Percentiles rank a stretch among this genome's conserved stretches.
Conservation (phyloP, 495 filamentous ascomycete species). For the Hypoxylon cercidicola region DNA sequence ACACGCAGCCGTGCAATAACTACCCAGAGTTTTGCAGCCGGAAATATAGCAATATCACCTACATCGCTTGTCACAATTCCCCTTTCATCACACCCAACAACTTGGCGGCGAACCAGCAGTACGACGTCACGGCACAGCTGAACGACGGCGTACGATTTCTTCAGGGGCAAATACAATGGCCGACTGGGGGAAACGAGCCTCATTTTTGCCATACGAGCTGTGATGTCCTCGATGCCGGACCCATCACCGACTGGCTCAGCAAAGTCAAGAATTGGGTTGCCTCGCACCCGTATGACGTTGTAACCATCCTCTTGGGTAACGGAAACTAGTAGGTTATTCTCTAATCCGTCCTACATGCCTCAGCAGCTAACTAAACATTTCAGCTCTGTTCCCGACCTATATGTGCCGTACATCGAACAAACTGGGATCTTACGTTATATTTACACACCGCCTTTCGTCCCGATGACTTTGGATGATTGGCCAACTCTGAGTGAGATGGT, state of each 20-base stretch:
- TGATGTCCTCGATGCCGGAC: conserved; percentile 80
- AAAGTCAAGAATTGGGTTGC: conserved; percentile 78
- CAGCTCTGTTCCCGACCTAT: conserved; percentile 53
- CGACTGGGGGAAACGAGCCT: conserved; percentile 53
- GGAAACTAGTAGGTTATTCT: conserved; percentile 69
- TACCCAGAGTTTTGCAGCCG: conserved; percentile 85
- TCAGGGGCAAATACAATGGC: conserved; percentile 77
- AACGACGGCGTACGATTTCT: conserved; percentile 92
- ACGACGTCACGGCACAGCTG: conserved; percentile 76
- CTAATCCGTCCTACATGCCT: conserved; percentile 57
- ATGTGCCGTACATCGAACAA: conserved; percentile 64
- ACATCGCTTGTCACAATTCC: conserved; percentile 87
- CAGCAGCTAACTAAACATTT: conserved; percentile 15
- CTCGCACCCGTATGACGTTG: conserved; percentile 83
- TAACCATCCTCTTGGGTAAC: conserved; percentile 92
- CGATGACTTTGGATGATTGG: conserved; percentile 81
- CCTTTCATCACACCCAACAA: conserved; percentile 79
- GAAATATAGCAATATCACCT: conserved; percentile 88
- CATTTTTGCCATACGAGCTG: conserved; percentile 84
- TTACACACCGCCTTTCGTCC: conserved; percentile 75
- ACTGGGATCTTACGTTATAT: conserved; percentile 75
- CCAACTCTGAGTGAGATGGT: conserved; percentile 86
- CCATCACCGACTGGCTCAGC: conserved; percentile 77
- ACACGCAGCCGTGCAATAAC: conserved; percentile 85
- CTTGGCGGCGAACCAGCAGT: conserved; percentile 79